phyloP scores from a whole-genome alignment of 176 grass and related monocot species.

The Coix lacrymajobi region DNA sequence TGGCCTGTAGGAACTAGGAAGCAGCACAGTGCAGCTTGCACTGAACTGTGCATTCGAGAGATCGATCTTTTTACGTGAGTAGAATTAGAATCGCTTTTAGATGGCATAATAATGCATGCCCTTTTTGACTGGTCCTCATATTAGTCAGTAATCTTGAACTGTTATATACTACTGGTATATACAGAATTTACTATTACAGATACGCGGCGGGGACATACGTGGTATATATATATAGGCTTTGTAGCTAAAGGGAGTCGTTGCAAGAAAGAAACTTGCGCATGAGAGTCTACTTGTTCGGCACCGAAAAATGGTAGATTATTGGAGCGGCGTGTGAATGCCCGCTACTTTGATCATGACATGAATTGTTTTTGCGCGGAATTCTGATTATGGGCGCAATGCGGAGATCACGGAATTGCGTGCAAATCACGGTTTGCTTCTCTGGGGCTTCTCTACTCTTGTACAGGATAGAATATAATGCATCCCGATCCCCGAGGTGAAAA shows the following conservation, averaged over 20 bases:
- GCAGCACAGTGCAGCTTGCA: conserved; percentile 22
- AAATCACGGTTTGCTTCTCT: conserved; percentile 23
- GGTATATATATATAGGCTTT: not conserved
- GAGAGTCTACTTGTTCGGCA: conserved; percentile 37
- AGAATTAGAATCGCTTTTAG: conserved; percentile 22
- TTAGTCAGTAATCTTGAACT: conserved; percentile 10
- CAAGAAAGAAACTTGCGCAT: conserved; percentile 22
- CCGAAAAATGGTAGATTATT: conserved; percentile 26
- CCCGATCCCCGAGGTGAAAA: conserved; percentile 12
- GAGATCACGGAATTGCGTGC: conserved; percentile 20
- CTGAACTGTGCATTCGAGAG: not conserved
- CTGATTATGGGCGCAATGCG: not conserved
- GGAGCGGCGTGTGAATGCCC: conserved; percentile 18
- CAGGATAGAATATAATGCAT: not conserved
- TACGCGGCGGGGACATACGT: too few species aligned
- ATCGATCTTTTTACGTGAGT: conserved; percentile 20
- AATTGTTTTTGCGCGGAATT: conserved; percentile 20
- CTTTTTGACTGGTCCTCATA: conserved; percentile 11
- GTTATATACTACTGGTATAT: not conserved
- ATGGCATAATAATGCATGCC: not conserved
- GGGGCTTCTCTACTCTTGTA: conserved; percentile 33
- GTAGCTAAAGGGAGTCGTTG: not conserved
- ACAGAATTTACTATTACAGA: too few species aligned
- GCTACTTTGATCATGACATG: not conserved
- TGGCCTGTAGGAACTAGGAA: not conserved